Evolutionary conservation across 1,139 yeast species (phyloP).

Genomic region (Hemisphaericaspora lyxosophila): DNA sequence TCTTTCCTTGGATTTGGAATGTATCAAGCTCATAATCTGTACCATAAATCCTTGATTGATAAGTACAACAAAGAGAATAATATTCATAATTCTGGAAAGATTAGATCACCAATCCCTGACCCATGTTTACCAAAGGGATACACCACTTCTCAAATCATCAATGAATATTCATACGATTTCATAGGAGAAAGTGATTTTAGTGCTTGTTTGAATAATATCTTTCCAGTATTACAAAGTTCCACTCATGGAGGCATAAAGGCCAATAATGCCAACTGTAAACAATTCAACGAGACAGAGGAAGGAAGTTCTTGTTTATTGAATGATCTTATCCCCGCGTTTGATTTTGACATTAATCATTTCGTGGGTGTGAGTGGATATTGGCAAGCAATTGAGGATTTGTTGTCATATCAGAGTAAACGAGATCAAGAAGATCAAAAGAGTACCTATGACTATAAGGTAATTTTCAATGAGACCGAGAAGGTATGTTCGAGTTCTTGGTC

Average conservation of each 20-base stretch:
- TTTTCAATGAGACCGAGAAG: constrained; percentile 44
- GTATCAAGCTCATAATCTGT: constrained; percentile 61
- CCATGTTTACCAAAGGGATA: constrained; percentile 64
- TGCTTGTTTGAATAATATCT: constrained; percentile 52
- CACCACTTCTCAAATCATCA: constrained; percentile 23
- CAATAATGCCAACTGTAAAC: constrained; percentile 25
- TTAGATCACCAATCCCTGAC: constrained; percentile 40
- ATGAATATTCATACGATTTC: constrained; percentile 33
- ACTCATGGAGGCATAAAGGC: constrained; percentile 22
- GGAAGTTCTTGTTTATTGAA: constrained; percentile 51
- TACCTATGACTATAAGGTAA: constrained; percentile 37
- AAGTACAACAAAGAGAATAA: constrained; percentile 18
- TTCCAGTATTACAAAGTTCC: constrained; percentile 49
- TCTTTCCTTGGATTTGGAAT: constrained; percentile 80
- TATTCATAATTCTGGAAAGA: constrained; percentile 11
- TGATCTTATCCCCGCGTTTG: constrained; percentile 64
- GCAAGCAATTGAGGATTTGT: constrained; percentile 61
- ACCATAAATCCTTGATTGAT: constrained; percentile 40
- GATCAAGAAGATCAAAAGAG: constrained; percentile 10
- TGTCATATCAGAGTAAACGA: constrained; percentile 25
- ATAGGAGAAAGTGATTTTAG: constrained; percentile 62
- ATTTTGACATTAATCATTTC: constrained; percentile 65
- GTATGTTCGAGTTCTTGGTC: constrained; percentile 45
- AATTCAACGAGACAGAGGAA: constrained; percentile 28
- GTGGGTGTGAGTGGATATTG: constrained; percentile 83